Base-by-base conservation (phyloP, 805 yeast species). In the Priceomyces carsonii region DNA sequence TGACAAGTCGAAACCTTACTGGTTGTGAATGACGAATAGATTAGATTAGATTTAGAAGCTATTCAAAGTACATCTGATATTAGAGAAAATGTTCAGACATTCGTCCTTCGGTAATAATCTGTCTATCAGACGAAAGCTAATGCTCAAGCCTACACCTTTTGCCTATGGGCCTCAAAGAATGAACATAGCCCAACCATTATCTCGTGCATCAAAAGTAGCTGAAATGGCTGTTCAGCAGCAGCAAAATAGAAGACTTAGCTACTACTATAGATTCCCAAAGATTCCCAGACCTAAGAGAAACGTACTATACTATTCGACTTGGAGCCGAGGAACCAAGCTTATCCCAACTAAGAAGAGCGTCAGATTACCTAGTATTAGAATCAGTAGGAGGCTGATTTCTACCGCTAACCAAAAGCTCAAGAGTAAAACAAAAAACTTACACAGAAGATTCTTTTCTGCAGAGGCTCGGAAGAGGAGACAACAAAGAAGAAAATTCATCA, bases 261-360 rank as follows among this genome's bases (percentile, higher is more conserved):
- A 55, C 36, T 61, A 55, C 39, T 70, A 73, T 41, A 63, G 59
- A 9, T 73, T 77, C 47, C 80, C 82, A 1, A 64, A 63, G 44
- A 73, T 77, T 33, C 80, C 82, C 3, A 61, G 80, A 38, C 80
- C 83, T 5, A 77, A 74, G 53, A 56, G 80, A 43, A 73, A 70
- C 34, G 71, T 69, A 1, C 62, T 75, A 29, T 75, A 76, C 52
- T 75, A 76, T 55, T 68, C 72, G 31, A 57, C 69, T 14, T 70
- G 75, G 59, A 53, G 66, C 40, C 50, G 51, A 48, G 48, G 61
- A 45, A 17, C 53, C 39, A 48, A 48, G 39, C 41, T 55, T 18
- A 30, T 47, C 12, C 47, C 51, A 9, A 31, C 38, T 19, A 38
- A 39, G 29, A 44, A 44, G 29, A 39, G 27, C 25, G 28, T 50